Evolutionary conservation across 176 grass and related monocot species (phyloP).

Genomic region (Eragrostis curvula): DNA sequence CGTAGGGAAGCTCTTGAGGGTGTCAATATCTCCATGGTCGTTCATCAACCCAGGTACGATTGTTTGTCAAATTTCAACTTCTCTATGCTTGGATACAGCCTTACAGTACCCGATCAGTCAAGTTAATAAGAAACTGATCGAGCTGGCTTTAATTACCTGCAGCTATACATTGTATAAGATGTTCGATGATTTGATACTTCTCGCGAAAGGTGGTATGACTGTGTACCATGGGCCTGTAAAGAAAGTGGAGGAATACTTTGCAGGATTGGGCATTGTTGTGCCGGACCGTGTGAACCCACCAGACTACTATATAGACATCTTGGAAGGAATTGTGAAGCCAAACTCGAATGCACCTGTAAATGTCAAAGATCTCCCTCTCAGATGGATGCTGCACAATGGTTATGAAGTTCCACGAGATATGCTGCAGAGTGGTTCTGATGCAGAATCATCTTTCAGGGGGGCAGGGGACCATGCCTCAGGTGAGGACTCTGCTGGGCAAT

Average conservation of each 20-base stretch:
- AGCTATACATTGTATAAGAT: conserved; percentile 83
- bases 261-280: conserved; percentile 66
- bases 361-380: conserved; percentile 74
- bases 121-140: not conserved
- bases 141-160: conserved; percentile 25
- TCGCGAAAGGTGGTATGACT: conserved; percentile 78
- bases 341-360: conserved; percentile 44
- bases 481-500: conserved; percentile 39
- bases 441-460: conserved; percentile 55
- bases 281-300: conserved; percentile 88
- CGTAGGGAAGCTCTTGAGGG: conserved; percentile 85
- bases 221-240: conserved; percentile 83
- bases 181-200: conserved; percentile 93
- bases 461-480: conserved; percentile 22
- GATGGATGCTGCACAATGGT: conserved; percentile 89
- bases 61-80: conserved; percentile 31
- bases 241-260: conserved; percentile 88
- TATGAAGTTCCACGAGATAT: conserved; percentile 83
- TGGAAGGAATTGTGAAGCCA: conserved; percentile 84
- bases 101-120: not conserved
- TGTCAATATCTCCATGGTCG: conserved; percentile 90
- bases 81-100: not conserved
- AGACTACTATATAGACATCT: conserved; percentile 91
- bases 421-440: conserved; percentile 58
- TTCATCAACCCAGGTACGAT: conserved; percentile 88